phyloP scores from a whole-genome alignment of 2,329 filamentous ascomycete genomes.

The Colletotrichum camelliae region DNA sequence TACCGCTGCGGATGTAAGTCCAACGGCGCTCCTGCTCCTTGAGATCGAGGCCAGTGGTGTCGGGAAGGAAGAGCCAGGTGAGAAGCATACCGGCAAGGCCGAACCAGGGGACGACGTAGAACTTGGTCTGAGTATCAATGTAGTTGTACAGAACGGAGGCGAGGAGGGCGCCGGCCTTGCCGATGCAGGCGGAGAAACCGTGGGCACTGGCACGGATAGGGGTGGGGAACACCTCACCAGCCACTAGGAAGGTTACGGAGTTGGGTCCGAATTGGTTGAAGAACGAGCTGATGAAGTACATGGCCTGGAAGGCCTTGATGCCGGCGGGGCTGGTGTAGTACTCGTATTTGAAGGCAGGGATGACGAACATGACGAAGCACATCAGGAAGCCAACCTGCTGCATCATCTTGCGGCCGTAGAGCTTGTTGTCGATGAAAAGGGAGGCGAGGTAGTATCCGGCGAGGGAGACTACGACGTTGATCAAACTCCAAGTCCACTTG shows the following conservation, averaged over 20 bases:
- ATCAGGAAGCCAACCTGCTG: slow-evolving; percentile 92
- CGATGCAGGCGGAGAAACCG: slow-evolving; percentile 90
- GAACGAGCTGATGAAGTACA: slow-evolving; percentile 98
- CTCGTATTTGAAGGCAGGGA: slow-evolving; percentile 86
- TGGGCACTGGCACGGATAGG: slow-evolving; percentile 92
- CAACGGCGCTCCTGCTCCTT: slow-evolving; percentile 97
- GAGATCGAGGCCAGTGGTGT: slow-evolving; percentile 94
- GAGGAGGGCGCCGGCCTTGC: slow-evolving; percentile 86
- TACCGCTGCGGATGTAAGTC: slow-evolving; percentile 81
- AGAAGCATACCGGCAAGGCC: slow-evolving; percentile 85
- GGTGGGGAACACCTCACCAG: slow-evolving; percentile 95
- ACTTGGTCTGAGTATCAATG: slow-evolving; percentile 83
- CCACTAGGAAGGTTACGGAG: slow-evolving; percentile 93
- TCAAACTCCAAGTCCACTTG: slow-evolving; percentile 89
- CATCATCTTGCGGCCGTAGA: slow-evolving; percentile 96
- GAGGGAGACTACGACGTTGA: slow-evolving; percentile 88
- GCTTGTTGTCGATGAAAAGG: slow-evolving; percentile 91
- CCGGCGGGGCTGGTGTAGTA: slow-evolving; percentile 77
- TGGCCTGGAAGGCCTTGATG: slow-evolving; percentile 91
- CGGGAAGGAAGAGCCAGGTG: slow-evolving; percentile 87
- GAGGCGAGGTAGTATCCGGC: slow-evolving; percentile 90
- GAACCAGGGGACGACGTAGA: slow-evolving; percentile 95
- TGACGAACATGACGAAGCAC: slow-evolving; percentile 91
- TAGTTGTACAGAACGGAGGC: slow-evolving; percentile 95
- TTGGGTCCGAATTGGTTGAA: slow-evolving; percentile 99